These are phyloP conservation scores for Suillus cothurnatus DNA, from an alignment of 768 basidiomycete species.

Conservation along the genomic window DNA sequence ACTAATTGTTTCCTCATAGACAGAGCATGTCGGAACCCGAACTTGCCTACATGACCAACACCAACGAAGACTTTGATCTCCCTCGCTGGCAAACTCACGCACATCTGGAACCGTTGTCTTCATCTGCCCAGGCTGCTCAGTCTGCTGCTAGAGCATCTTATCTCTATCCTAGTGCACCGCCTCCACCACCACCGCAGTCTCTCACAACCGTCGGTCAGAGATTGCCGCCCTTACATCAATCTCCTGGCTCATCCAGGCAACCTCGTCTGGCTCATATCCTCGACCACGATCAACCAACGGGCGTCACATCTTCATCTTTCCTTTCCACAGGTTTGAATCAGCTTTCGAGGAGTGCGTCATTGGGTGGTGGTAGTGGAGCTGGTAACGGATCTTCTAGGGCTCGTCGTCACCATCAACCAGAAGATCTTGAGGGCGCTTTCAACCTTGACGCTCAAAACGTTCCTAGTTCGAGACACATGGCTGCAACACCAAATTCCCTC, in stretches of 20 bases:
- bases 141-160: slow-evolving; percentile 52
- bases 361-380: slow-evolving; percentile 47
- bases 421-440: slow-evolving; percentile 64
- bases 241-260: slow-evolving; percentile 48
- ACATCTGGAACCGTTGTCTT: slow-evolving; percentile 48
- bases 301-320: slow-evolving; percentile 49
- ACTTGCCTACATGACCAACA: slow-evolving; percentile 71
- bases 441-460: slow-evolving; percentile 35
- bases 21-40: slow-evolving; percentile 72
- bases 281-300: slow-evolving; percentile 59
- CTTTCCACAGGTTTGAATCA: slow-evolving; percentile 52
- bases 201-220: slow-evolving; percentile 44
- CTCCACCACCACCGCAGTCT: slow-evolving; percentile 49
- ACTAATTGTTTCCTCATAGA: slow-evolving; percentile 6
- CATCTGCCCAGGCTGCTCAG: slow-evolving; percentile 63
- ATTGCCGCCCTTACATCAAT: slow-evolving; percentile 52
- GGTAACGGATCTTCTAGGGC: slow-evolving; percentile 44
- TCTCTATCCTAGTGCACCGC: slow-evolving; percentile 43
- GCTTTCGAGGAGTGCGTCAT: slow-evolving; percentile 68
- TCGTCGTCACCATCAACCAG: slow-evolving; percentile 69
- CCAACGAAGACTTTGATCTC: slow-evolving; percentile 82
- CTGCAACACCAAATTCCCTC: slow-evolving; percentile 44
- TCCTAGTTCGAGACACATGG: slow-evolving; percentile 25
- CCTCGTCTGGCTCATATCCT: slow-evolving; percentile 68
- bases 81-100: slow-evolving; percentile 56